Percentiles rank a stretch among this genome's conserved stretches.
These are phyloP conservation scores for Pseudogymnoascus verrucosus DNA, from an alignment of 2,329 filamentous ascomycete species.

Conservation along the genomic window DNA sequence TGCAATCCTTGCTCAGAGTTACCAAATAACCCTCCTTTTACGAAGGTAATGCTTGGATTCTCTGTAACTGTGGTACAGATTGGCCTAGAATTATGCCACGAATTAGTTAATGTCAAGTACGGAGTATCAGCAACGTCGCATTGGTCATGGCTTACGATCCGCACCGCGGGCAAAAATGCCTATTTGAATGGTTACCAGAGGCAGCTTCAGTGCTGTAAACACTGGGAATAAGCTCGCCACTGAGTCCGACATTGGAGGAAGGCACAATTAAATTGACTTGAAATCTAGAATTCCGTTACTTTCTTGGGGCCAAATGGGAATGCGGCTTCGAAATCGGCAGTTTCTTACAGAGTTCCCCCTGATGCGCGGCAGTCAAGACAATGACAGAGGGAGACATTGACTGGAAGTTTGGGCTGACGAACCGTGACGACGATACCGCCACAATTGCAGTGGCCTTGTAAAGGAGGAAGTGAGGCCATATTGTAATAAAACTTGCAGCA, in stretches of 20 bases:
- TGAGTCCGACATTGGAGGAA: conserved; percentile 10
- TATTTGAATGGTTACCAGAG: conserved; percentile 13
- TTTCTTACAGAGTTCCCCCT: conserved; percentile 4
- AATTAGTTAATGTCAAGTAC: neutral
- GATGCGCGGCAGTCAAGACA: conserved; percentile 14
- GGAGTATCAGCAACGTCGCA: neutral
- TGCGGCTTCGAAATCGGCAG: neutral
- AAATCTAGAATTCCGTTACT: neutral
- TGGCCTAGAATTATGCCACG: neutral
- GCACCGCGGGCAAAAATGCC: conserved; percentile 14
- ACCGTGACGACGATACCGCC: conserved; percentile 13
- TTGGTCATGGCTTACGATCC: conserved; percentile 12
- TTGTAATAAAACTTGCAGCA: neutral
- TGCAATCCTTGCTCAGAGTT: conserved; percentile 10
- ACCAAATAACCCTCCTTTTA: conserved; percentile 16
- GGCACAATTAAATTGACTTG: conserved; percentile 12
- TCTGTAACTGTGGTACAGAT: conserved; percentile 11
- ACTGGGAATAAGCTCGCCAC: conserved; percentile 10
- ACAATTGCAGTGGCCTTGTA: conserved; percentile 14
- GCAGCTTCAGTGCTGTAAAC: conserved; percentile 11
- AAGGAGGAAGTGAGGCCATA: neutral
- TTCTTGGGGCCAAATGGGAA: neutral
- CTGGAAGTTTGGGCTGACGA: conserved; percentile 10
- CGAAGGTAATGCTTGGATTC: conserved; percentile 4
- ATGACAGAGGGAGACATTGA: conserved; percentile 12